Evolutionary conservation across 2,329 filamentous ascomycete genomes (phyloP), one percentile per base, ranked within the genome.

Genomic region (Geoglossum cookeanum): DNA sequence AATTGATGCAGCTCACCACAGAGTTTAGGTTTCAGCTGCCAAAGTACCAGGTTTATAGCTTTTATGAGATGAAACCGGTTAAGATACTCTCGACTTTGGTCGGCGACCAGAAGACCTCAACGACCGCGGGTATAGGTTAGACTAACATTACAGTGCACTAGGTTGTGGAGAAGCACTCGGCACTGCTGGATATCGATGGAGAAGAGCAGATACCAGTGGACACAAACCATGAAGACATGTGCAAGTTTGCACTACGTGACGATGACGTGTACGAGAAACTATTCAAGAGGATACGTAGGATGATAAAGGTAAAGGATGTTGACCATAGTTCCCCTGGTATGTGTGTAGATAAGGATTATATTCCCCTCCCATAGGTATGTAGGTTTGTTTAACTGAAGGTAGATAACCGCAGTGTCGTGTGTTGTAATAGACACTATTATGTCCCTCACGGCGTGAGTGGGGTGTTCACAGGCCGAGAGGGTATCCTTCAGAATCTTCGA

Each of bases 81-180:
- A 56, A 58, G 30, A 37, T 29, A 17, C 47, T 60, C 30, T 58
- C 59, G 2, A 57, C 55, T 27, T 52, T 58, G 45, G 59, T 60
- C 27, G 58, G 33, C 22, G 22, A 1, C 22, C 22, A 22, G 22
- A 22, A 22, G 22, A 22, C 22, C 22, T 2, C 22, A 22, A 22
- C 22, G 22, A 2, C 22, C 22, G 2, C 22, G 2, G 22, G 22
- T 2, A 22, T 22, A 22, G 22, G 2, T 22, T 22, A 22, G 22
- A 22, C 22, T 22, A 22, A 22, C 22, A 22, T 22, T 1, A 2
- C 22, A 1, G 22, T 22, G 22, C 2, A 22, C 13, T 51, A 69
- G 67, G 65, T 68, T 2, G 67, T 69, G 2, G 65, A 69, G 33
- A 67, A 68, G 59, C 65, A 68, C 35, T 68, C 67, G 0, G 67